Evolutionary conservation across 345 rosid genomes (phyloP), one percentile per base, ranked within the genome.

Genomic region (Eucalyptus albens): DNA sequence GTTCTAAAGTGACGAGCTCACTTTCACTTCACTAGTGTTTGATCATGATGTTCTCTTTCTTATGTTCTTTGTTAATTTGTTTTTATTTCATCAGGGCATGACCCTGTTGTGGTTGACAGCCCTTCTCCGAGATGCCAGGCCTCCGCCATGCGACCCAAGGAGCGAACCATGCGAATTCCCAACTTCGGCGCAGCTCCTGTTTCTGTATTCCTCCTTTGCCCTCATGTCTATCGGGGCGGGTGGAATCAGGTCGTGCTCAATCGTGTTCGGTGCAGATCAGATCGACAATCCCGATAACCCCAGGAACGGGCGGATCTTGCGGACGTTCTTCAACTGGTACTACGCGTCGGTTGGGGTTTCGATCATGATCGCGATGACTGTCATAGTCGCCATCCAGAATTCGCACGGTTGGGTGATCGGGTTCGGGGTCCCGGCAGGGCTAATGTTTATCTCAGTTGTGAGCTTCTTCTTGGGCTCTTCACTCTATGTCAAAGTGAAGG

Each of bases 241-340:
- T 12, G 94, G 94, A 31, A 86, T 95, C 27, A 88, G 96, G 86
- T 89, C 96, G 3, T 93, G 95, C 67, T 95, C 95, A 44, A 88
- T 93, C 49, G 95, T 94, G 47, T 95, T 95, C 37, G 95, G 95
- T 11, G 96, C 96, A 1, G 95, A 95, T 89, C 96, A 95, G 86
- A 88, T 95, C 50, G 56, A 93, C 83, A 87, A 93, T 21, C 95
- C 94, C 9, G 49, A 65, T 16, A 89, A 95, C 87, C 95, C 96
- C 5, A 88, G 90, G 45, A 94, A 94, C 27, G 89, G 89, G 11
- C 89, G 91, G 91, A 65, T 82, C 56, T 45, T 94, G 86, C 95
- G 92, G 88, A 92, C 90, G 56, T 94, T 92, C 91, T 95, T 95
- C 92, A 93, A 91, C 56, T 94, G 95, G 95, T 95, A 95, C 81